Evolutionary conservation across 2,329 filamentous ascomycete genomes (phyloP).

Genomic region (Microdochium trichocladiopsis): DNA sequence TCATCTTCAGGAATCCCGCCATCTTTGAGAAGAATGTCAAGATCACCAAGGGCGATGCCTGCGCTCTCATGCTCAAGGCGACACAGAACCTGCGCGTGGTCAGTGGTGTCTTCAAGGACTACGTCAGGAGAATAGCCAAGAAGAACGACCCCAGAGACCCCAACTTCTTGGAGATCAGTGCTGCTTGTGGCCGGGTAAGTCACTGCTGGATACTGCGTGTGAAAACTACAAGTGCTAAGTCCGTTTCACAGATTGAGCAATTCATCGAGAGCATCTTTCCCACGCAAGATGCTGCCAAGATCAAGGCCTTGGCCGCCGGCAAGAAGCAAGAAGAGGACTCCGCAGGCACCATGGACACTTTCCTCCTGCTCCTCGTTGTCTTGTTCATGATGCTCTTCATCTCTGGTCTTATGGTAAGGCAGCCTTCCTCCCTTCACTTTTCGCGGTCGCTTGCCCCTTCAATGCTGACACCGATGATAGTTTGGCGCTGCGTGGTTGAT

Average conservation of each 20-base stretch:
- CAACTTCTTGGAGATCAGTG: conserved; percentile 85
- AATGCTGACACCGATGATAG: conserved; percentile 33
- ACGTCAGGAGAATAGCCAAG: conserved; percentile 74
- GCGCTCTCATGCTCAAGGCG: conserved; percentile 83
- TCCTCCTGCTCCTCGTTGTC: conserved; percentile 61
- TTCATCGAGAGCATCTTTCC: conserved; percentile 95
- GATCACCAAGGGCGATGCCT: conserved; percentile 92
- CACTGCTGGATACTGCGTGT: background rate
- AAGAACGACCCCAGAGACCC: conserved; percentile 94
- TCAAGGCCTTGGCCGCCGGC: conserved; percentile 32
- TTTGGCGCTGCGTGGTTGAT: conserved; percentile 70
- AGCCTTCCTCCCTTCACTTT: conserved; percentile 2
- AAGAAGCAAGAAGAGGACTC: conserved; percentile 31
- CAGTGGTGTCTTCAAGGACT: conserved; percentile 74
- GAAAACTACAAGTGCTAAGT: background rate
- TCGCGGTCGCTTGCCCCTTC: background rate
- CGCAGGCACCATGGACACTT: conserved; percentile 50
- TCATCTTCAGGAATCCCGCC: conserved; percentile 83
- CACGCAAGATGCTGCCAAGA: conserved; percentile 62
- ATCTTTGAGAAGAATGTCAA: conserved; percentile 88
- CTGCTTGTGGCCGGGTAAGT: conserved; percentile 74
- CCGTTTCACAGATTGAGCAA: conserved; percentile 65
- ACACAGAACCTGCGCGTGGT: conserved; percentile 82
- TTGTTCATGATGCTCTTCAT: conserved; percentile 64
- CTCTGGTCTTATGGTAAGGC: conserved; percentile 71